Conservation (phyloP, 2,329 filamentous ascomycete species). For the Didymellaceae sp. region DNA sequence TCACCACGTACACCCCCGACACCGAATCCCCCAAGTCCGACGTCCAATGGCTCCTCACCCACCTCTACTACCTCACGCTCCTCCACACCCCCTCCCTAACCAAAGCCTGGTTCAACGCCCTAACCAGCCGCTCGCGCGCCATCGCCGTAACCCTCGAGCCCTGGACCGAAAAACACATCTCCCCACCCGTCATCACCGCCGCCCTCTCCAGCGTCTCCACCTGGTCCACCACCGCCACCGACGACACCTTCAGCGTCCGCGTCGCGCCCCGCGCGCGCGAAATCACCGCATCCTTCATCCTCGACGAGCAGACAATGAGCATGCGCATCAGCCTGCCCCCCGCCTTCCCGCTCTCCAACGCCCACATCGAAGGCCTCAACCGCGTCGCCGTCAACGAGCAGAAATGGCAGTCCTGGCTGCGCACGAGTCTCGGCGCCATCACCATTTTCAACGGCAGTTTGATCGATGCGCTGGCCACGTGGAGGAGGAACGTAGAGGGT, state of each 20-base stretch:
- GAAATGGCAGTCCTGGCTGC: conserved; percentile 92
- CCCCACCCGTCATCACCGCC: conserved; percentile 70
- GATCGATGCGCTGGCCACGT: conserved; percentile 83
- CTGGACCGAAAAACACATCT: conserved; percentile 83
- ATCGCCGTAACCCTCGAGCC: conserved; percentile 78
- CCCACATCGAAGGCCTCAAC: conserved; percentile 76
- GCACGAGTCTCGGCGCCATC: conserved; percentile 88
- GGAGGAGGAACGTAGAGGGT: conserved; percentile 84
- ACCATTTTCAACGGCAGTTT: conserved; percentile 91
- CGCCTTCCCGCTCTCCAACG: conserved; percentile 81
- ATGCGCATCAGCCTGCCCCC: conserved; percentile 83
- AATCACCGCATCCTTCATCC: conserved; percentile 81
- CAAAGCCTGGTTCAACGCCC: conserved; percentile 74
- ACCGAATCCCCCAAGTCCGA: conserved; percentile 72
- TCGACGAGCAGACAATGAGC: conserved; percentile 84
- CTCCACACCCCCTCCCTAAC: conserved; percentile 79
- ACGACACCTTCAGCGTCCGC: conserved; percentile 68
- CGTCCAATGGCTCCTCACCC: conserved; percentile 81
- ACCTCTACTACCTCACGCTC: conserved; percentile 84
- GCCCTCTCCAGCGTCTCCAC: conserved; percentile 70
- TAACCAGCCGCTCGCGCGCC: conserved; percentile 78
- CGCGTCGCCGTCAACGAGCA: conserved; percentile 87
- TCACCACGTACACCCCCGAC: conserved; percentile 66
- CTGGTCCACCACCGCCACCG: conserved; percentile 60
- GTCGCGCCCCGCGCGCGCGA: conserved; percentile 75